Percentiles rank a stretch among this genome's conserved stretches.
Conservation (phyloP, 2,329 filamentous ascomycete genomes). For the Davidsoniella eucalypti region DNA sequence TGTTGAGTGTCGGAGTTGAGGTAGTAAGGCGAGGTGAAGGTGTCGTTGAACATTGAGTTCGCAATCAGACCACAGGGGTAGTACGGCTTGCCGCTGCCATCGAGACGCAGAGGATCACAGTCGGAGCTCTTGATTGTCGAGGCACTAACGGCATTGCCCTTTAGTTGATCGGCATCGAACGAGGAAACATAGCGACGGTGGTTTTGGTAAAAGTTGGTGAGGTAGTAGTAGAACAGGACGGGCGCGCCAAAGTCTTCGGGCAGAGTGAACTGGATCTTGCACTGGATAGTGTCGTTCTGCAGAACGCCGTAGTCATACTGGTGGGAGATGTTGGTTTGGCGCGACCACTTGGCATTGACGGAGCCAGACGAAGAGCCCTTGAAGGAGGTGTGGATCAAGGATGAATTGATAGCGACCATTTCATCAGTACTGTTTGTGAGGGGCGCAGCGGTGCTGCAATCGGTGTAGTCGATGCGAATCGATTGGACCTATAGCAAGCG, state of each 20-base stretch:
- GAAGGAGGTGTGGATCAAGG: constrained; percentile 53
- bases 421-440: constrained; percentile 18
- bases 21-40: constrained; percentile 50
- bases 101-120: constrained; percentile 56
- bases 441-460: constrained; percentile 47
- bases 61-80: constrained; percentile 94
- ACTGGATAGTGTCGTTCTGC: constrained; percentile 33
- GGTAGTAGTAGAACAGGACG: constrained; percentile 83
- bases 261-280: constrained; percentile 62
- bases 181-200: constrained; percentile 91
- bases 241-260: constrained; percentile 66
- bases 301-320: constrained; percentile 19
- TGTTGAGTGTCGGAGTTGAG: constrained; percentile 36
- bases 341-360: constrained; percentile 26
- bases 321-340: constrained; percentile 25
- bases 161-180: constrained; percentile 65
- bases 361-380: constrained; percentile 30
- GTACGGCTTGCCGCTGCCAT: constrained; percentile 46
- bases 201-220: constrained; percentile 98
- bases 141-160: constrained; percentile 47
- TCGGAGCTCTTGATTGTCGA: constrained; percentile 47
- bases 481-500: constrained; percentile 58
- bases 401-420: constrained; percentile 35
- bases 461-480: constrained; percentile 76
- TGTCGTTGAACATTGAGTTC: constrained; percentile 95